These are phyloP conservation scores for Kwoniella sp. DNA, from an alignment of 768 basidiomycete genomes.

Conservation along the genomic window DNA sequence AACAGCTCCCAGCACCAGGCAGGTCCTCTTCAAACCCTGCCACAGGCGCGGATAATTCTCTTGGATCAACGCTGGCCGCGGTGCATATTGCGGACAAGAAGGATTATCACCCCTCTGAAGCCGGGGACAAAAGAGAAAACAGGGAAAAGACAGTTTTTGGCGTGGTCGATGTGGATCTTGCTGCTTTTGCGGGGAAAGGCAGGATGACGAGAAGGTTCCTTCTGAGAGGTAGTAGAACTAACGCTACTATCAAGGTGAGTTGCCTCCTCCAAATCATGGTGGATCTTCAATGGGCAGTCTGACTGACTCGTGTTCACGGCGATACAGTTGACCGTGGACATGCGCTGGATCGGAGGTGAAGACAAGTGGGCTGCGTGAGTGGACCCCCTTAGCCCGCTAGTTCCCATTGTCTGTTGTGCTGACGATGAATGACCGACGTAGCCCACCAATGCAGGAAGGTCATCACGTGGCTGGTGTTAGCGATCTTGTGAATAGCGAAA, in stretches of 20 bases:
- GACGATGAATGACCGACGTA: too few species aligned
- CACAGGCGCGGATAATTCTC: conserved; percentile 9
- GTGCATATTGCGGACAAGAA: conserved; percentile 10
- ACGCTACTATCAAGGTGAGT: conserved; percentile 44
- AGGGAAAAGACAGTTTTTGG: conserved; percentile 32
- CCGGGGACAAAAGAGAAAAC: conserved; percentile 5
- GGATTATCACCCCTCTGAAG: conserved; percentile 18
- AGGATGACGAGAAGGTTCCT: conserved; percentile 36
- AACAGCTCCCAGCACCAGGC: conserved; percentile 23
- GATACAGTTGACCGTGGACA: conserved; percentile 38
- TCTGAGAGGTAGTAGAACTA: conserved; percentile 42
- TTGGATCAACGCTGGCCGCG: conserved; percentile 8
- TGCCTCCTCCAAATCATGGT: not conserved
- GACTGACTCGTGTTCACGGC: too few species aligned
- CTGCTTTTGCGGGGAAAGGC: conserved; percentile 45
- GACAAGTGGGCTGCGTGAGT: conserved; percentile 47
- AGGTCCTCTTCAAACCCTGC: not conserved
- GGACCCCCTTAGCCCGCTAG: too few species aligned
- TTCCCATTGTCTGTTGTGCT: too few species aligned
- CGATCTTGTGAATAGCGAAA: conserved; percentile 35
- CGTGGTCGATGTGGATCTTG: conserved; percentile 42
- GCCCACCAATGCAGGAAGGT: conserved; percentile 44
- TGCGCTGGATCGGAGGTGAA: conserved; percentile 42
- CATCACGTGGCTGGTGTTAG: conserved; percentile 43
- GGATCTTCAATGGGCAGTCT: not conserved